A percentile compares a stretch with the other conserved stretches of the same genome.
Evolutionary conservation across 163 green algal genomes (phyloP).

Genomic region (Scenedesmus sp.): DNA sequence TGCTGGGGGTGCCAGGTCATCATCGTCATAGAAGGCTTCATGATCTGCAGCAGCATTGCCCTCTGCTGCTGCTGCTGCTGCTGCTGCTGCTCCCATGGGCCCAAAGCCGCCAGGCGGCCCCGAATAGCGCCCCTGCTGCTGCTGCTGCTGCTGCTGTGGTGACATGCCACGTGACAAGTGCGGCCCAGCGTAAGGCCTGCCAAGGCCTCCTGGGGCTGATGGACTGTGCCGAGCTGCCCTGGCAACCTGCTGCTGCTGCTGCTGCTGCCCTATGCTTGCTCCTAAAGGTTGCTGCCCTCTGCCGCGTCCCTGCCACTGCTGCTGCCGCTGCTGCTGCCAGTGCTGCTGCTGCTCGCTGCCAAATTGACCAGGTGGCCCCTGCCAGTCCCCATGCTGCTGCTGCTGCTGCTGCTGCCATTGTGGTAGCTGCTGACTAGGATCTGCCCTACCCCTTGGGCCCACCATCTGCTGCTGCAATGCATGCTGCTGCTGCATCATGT

Average conservation of each 20-base stretch:
- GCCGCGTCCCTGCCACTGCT: not conserved
- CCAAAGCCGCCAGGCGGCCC: not conserved
- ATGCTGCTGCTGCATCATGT: not conserved
- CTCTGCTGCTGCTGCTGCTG: not conserved
- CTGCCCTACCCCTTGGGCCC: not conserved
- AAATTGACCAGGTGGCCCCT: not conserved
- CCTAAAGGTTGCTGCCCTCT: not conserved
- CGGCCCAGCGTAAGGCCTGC: not conserved
- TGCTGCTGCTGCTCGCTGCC: not conserved
- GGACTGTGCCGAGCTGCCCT: not conserved
- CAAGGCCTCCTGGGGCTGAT: not conserved
- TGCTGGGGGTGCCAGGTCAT: not conserved
- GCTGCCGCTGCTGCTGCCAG: not conserved
- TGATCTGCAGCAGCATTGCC: not conserved
- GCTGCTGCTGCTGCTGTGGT: not conserved
- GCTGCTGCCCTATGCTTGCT: not conserved
- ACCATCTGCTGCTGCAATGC: not conserved
- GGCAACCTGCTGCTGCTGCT: not conserved
- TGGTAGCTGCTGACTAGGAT: not conserved
- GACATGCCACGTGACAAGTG: not conserved
- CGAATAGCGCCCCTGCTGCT: not conserved
- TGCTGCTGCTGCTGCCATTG: not conserved
- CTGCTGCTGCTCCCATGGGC: not conserved
- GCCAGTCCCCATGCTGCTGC: slow-evolving; percentile 4
- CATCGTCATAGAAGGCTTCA: not conserved